Percentiles rank a stretch among this genome's conserved stretches.
Conservation (phyloP, 2,329 filamentous ascomycete genomes). For the Chrysoporthe cubensis region DNA sequence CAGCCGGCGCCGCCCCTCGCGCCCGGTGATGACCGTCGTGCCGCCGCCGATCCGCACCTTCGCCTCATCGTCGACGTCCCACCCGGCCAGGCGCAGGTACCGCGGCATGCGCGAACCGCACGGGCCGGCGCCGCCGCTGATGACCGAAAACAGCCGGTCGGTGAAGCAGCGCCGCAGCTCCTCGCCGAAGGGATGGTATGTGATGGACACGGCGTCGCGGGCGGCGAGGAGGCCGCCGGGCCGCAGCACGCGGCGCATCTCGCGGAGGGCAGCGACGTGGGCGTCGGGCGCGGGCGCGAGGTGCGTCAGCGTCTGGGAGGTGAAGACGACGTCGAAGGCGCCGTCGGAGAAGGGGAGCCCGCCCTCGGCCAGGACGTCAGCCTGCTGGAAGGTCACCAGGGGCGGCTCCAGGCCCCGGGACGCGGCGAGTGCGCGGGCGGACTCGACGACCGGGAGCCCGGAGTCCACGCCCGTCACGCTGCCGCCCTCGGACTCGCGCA, state of each 20-base stretch:
- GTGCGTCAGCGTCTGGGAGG: slow-evolving; percentile 37
- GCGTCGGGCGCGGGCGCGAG: slow-evolving; percentile 28
- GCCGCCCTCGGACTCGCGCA: slow-evolving; percentile 1
- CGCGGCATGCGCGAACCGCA: slow-evolving; percentile 10
- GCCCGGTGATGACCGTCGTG: slow-evolving; percentile 35
- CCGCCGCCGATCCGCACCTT: slow-evolving; percentile 38
- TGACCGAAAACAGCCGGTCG: neutral
- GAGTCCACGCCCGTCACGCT: slow-evolving; percentile 21
- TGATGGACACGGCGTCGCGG: slow-evolving; percentile 35
- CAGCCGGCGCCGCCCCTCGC: slow-evolving; percentile 37
- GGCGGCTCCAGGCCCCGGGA: neutral
- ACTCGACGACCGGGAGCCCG: slow-evolving; percentile 8
- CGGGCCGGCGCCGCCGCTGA: neutral
- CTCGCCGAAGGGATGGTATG: slow-evolving; percentile 2
- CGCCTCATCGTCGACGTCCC: slow-evolving; percentile 22
- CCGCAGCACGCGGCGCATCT: slow-evolving; percentile 39
- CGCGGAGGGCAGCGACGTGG: slow-evolving; percentile 33
- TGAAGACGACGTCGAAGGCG: slow-evolving; percentile 38
- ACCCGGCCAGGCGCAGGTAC: slow-evolving; percentile 5
- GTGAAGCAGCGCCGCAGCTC: slow-evolving; percentile 11
- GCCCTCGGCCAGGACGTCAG: slow-evolving; percentile 33
- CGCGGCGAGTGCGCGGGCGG: slow-evolving; percentile 1
- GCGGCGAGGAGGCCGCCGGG: slow-evolving; percentile 35
- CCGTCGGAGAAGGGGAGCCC: slow-evolving; percentile 36
- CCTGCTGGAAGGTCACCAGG: slow-evolving; percentile 7